These are phyloP conservation scores for Tricholoma bakamatsutake DNA, from an alignment of 768 basidiomycete species.

Conservation along the genomic window DNA sequence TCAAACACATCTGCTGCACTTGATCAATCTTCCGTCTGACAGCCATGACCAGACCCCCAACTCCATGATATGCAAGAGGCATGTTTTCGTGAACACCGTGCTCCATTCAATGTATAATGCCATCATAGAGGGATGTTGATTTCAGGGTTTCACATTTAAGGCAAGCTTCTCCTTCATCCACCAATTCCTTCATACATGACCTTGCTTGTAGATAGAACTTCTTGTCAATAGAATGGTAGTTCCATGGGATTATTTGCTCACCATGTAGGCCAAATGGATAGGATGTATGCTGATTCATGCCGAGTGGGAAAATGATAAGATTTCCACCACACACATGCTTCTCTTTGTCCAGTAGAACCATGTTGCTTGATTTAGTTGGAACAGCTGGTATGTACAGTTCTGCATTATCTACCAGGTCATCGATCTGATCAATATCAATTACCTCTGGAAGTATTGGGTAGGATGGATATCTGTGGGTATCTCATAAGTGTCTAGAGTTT, in stretches of 20 bases:
- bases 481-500: background rate
- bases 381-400: background rate
- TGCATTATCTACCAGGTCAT: background rate
- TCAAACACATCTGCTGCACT: conserved; percentile 1
- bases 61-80: too few relatives aligned
- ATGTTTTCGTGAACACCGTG: too few relatives aligned
- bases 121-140: background rate
- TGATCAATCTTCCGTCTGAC: conserved; percentile 3
- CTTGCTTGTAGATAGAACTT: too few relatives aligned
- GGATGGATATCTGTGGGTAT: background rate
- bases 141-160: background rate
- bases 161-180: background rate
- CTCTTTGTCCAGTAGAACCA: background rate
- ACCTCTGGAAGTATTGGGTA: background rate
- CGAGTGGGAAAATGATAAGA: background rate
- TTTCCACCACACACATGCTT: too few relatives aligned
- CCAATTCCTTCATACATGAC: background rate
- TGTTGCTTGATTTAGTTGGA: background rate
- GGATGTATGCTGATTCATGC: too few relatives aligned
- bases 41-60: too few relatives aligned
- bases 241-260: too few relatives aligned
- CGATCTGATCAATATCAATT: background rate
- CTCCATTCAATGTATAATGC: background rate
- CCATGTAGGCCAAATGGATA: too few relatives aligned
- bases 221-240: too few relatives aligned